A percentile compares a stretch with the other conserved stretches of the same genome.
Conservation (phyloP, 2,329 filamentous ascomycete species). For the Paecilomyces sp. region DNA sequence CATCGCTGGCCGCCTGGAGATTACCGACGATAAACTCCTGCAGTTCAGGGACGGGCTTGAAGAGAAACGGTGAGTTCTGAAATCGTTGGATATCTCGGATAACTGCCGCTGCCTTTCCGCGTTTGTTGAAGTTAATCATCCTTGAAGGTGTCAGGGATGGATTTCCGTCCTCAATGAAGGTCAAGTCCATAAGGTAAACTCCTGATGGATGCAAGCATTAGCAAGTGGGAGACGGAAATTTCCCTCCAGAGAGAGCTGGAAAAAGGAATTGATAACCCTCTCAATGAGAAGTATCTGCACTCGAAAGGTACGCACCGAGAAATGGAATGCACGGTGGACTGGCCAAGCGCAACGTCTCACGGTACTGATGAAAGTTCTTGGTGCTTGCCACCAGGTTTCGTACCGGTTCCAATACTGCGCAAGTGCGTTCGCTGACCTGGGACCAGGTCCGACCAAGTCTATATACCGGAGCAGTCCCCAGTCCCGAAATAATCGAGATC, state of each 20-base stretch:
- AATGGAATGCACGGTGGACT: constrained; percentile 95
- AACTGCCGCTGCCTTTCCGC: neutral
- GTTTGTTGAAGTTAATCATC: constrained; percentile 50
- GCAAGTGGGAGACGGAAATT: neutral
- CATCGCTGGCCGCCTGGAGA: constrained; percentile 83
- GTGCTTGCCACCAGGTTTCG: constrained; percentile 84
- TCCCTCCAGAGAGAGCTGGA: neutral
- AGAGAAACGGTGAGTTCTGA: constrained; percentile 81
- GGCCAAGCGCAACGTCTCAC: constrained; percentile 61
- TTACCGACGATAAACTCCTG: constrained; percentile 82
- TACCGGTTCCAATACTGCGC: constrained; percentile 71
- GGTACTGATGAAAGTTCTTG: constrained; percentile 74
- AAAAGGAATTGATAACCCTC: neutral
- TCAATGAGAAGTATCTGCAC: neutral
- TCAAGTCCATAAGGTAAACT: constrained; percentile 88
- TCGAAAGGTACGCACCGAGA: constrained; percentile 58
- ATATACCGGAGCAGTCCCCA: constrained; percentile 85
- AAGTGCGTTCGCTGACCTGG: constrained; percentile 74
- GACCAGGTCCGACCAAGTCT: constrained; percentile 87
- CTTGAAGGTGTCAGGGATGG: constrained; percentile 87
- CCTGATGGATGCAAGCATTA: constrained; percentile 41
- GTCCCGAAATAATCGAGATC: constrained; percentile 88
- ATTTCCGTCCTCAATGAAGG: constrained; percentile 95
- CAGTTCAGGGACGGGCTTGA: constrained; percentile 78
- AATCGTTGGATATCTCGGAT: constrained; percentile 76